A percentile compares a stretch with the other conserved stretches of the same genome.
These are phyloP conservation scores for Leccinum rimulosum DNA, from an alignment of 768 basidiomycete genomes.

Conservation along the genomic window DNA sequence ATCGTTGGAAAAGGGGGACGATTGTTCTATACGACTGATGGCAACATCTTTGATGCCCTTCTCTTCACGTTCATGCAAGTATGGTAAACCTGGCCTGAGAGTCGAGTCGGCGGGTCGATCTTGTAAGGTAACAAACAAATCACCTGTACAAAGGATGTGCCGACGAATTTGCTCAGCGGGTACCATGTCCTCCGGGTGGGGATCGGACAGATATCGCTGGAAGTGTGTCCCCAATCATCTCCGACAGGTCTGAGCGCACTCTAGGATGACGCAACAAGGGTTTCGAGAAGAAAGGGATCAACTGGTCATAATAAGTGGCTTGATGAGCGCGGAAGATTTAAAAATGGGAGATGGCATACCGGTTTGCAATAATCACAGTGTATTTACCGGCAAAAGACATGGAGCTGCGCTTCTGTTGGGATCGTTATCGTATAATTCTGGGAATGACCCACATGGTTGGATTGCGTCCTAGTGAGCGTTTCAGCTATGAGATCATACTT, in stretches of 20 bases:
- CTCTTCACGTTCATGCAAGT: constrained; percentile 87
- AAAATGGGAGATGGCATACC: constrained; percentile 39
- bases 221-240: constrained; percentile 93
- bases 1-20: constrained; percentile 98
- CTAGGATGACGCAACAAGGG: constrained; percentile 91
- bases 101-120: constrained; percentile 1
- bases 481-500: constrained; percentile 5
- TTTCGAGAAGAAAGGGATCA: constrained; percentile 97
- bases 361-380: constrained; percentile 99
- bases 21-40: constrained; percentile 91
- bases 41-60: constrained; percentile 90
- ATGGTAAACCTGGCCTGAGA: constrained; percentile 88
- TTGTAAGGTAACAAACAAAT: constrained; percentile 1
- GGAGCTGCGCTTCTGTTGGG: constrained; percentile 57
- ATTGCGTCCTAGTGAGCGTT: constrained; percentile 66
- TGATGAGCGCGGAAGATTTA: neutral
- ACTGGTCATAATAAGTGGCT: constrained; percentile 37
- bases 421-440: constrained; percentile 1
- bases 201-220: constrained; percentile 90
- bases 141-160: constrained; percentile 87
- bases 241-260: constrained; percentile 81
- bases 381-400: constrained; percentile 93
- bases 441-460: constrained; percentile 70
- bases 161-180: constrained; percentile 84
- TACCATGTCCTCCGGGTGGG: constrained; percentile 66